These are phyloP conservation scores for Ophiostoma perfectum DNA, from an alignment of 2,329 filamentous ascomycete species.

Conservation along the genomic window DNA sequence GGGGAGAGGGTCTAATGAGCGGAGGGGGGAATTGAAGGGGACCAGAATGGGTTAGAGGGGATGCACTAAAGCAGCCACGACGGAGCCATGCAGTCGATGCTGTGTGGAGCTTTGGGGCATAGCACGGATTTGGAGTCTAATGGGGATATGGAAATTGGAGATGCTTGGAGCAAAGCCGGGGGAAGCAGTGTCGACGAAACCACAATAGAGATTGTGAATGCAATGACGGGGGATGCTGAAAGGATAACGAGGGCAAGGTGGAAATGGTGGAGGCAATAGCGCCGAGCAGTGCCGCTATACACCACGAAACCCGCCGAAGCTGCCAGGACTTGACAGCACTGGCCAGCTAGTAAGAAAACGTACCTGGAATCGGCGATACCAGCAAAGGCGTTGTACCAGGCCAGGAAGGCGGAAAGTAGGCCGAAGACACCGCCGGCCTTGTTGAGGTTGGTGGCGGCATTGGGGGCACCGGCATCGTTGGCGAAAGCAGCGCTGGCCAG, in stretches of 20 bases:
- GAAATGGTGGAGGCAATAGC: neutral
- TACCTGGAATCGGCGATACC: conserved; percentile 70
- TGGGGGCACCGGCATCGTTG: conserved; percentile 45
- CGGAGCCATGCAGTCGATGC: conserved; percentile 2
- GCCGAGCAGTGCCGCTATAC: neutral
- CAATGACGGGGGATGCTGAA: neutral
- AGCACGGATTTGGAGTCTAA: neutral
- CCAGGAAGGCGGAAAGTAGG: conserved; percentile 72
- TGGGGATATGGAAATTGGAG: conserved; percentile 8
- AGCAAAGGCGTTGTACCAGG: conserved; percentile 82
- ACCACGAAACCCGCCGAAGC: neutral
- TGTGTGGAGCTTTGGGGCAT: conserved; percentile 6
- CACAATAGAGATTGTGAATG: neutral
- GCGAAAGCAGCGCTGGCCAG: conserved; percentile 60
- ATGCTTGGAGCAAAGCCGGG: conserved; percentile 5
- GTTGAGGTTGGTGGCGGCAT: conserved; percentile 47
- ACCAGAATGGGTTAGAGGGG: neutral
- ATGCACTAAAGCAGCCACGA: neutral
- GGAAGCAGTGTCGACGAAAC: neutral
- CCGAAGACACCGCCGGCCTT: conserved; percentile 75
- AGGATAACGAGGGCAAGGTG: conserved; percentile 9
- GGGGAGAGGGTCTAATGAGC: neutral
- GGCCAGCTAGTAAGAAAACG: conserved; percentile 29
- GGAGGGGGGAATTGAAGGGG: neutral
- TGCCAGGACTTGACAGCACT: neutral